Percentiles rank a stretch among this genome's conserved stretches.
These are phyloP conservation scores for Pseudozyma pruni DNA, from an alignment of 1,284 basidiomycete species.

Conservation along the genomic window DNA sequence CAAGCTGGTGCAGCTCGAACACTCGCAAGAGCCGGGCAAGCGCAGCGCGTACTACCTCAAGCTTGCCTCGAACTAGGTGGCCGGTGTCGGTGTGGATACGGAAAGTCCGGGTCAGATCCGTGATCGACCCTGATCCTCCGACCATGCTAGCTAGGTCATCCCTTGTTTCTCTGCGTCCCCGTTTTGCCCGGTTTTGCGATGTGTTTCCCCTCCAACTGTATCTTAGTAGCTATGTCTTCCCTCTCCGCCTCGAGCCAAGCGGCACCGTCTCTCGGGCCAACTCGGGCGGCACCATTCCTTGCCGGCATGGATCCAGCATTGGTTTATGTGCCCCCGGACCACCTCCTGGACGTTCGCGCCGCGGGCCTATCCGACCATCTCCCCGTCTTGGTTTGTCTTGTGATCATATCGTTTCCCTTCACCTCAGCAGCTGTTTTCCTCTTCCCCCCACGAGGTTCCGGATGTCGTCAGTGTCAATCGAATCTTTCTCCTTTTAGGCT, in stretches of 20 bases:
- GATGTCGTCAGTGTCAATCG: no score
- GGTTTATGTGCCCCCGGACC: no score
- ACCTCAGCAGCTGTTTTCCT: constrained; percentile 1
- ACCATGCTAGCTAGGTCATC: background rate
- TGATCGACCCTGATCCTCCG: no score
- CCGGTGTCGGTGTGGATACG: no score
- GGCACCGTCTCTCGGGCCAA: constrained; percentile 36
- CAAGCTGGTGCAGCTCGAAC: constrained; percentile 34
- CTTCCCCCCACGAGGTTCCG: no score
- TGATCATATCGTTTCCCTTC: background rate
- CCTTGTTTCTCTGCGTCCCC: background rate
- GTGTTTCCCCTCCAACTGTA: constrained; percentile 24
- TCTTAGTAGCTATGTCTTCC: constrained; percentile 20
- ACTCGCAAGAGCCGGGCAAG: constrained; percentile 20
- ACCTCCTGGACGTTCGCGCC: constrained; percentile 31
- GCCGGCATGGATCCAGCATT: background rate
- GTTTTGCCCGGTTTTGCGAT: no score
- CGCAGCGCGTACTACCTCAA: constrained; percentile 41
- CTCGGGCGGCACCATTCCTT: no score
- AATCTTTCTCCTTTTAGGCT: no score
- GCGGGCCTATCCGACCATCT: constrained; percentile 7
- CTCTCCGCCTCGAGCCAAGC: constrained; percentile 7
- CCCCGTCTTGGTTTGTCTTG: background rate
- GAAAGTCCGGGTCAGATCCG: no score
- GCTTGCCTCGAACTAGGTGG: constrained; percentile 21